Base-by-base conservation (phyloP, 495 filamentous ascomycete genomes). In the Talaromyces nanjingensis region DNA sequence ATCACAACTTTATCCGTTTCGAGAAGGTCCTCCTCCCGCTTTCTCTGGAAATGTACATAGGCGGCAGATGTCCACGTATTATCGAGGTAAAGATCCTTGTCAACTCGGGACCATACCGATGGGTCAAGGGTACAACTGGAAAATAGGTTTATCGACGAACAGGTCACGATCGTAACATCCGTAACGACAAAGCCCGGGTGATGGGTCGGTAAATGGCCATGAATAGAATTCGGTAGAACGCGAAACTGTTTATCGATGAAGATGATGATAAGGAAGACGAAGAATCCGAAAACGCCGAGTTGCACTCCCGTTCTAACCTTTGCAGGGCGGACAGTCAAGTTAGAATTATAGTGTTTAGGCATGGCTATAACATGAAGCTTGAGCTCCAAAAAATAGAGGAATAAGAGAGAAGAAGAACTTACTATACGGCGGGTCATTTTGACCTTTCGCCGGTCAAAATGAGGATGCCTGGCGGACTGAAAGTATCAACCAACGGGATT, bases 1-100 rank as follows among this genome's bases (percentile, higher is more conserved):
- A 96, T 72, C 16, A 98, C 85, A 1, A 98, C 88, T 65, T 86
- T 89, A 68, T 98, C 94, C 22, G 82, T 81, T 7, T 79, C 75
- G 22, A 75, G 76, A 57, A 98, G 81, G 49, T 97, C 92, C 70
- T 94, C 89, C 76, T 98, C 93, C 67, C 87, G 86, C 84, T 93
- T 96, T 45, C 91, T 81, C 72, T 91, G 82, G 63, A 97, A 84
- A 70, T 93, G 88, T 31, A 98, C 72, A 73, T 89, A 98, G 58
- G 92, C 96, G 70, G 83, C 87, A 45, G 84, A 86, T 53, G 91
- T 77, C 84, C 89, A 91, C 58, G 84, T 82, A 49, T 82, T 82
- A 64, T 82, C 83, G 18, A 98, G 82, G 73, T 92, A 94, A 1
- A 98, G 83, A 70, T 98, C 92, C 77, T 98, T 98, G 63, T 96